phyloP scores from a whole-genome alignment of 2,329 filamentous ascomycete species.

The Shiraia bambusicola region DNA sequence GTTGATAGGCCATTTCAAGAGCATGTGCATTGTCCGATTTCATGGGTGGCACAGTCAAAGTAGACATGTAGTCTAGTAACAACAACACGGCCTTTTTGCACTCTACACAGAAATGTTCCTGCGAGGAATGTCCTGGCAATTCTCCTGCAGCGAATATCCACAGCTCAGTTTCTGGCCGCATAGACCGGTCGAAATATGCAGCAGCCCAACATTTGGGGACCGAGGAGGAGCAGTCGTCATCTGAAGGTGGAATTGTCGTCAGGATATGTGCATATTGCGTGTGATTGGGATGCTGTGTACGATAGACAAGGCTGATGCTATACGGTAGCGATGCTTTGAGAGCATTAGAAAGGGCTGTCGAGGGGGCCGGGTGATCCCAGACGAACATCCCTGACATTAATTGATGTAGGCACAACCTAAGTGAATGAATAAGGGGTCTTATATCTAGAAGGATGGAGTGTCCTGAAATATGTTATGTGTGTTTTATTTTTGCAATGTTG shows the following conservation, averaged over 20 bases:
- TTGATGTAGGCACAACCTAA: too few species aligned
- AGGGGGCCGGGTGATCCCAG: conserved; percentile 24
- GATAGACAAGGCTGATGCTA: conserved; percentile 62
- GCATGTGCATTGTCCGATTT: conserved; percentile 26
- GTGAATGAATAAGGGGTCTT: too few species aligned
- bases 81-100: conserved; percentile 34
- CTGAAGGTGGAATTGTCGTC: conserved; percentile 41
- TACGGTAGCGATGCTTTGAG: conserved; percentile 57
- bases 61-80: conserved; percentile 32
- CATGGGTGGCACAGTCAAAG: conserved; percentile 28
- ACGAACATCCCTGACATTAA: conserved; percentile 1
- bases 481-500: too few species aligned
- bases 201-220: conserved; percentile 53
- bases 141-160: conserved; percentile 57
- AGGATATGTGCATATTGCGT: conserved; percentile 40
- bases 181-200: conserved; percentile 63
- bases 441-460: too few species aligned
- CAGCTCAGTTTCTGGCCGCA: conserved; percentile 63
- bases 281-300: conserved; percentile 59
- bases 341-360: conserved; percentile 55
- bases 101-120: conserved; percentile 24
- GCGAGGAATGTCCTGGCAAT: conserved; percentile 17
- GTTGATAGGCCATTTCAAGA: conserved; percentile 31
- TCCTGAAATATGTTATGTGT: too few species aligned
- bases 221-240: not conserved